Base-by-base conservation (phyloP, 768 basidiomycete genomes). In the Baorangia bicolor region DNA sequence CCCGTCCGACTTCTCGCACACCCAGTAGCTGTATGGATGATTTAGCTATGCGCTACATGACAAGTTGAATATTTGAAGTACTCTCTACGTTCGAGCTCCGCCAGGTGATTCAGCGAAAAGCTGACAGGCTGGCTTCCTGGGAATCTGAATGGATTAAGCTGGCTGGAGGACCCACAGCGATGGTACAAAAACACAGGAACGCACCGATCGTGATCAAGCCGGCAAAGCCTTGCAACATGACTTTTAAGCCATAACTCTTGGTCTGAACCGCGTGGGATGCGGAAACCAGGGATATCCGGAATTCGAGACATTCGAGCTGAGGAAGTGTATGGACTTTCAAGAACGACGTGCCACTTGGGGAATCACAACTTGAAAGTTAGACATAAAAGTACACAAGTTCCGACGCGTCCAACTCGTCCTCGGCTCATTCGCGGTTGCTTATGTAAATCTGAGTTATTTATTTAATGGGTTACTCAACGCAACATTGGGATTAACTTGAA, bases 1-100 rank as follows among this genome's bases (percentile, higher is more conserved):
- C 13, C 97, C 97, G 68, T 98, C 97, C 13, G 93, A 96, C 77
- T 98, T 98, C 77, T 99, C 97, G 75, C 94, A 97, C 40, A 99
- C 97, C 96, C 96, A 99, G 73, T 90, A 99, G 69, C 95, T 98
- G 68, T 44, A 27, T 31, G 44, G 45, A 46, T 51, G 58, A 21
- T 46, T 73, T 37, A 62, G 60, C 49, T 51, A 38, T 49, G 54
- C 18, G 42, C 42, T 38, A 46, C 10, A 18, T 30, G 47, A 20
- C 37, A 27, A 16, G 33, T 42, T 18, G 48, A 50, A 35, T 18
- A 28, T 39, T 20, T 34, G 44, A 55, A 61, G 58, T 71, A 95
- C 94, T 98, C 93, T 76, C 88, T 83, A 18, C 74, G 75, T 73
- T 96, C 92, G 39, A 98, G 78, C 67, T 88, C 85, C 12, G 78